A percentile compares a stretch with the other conserved stretches of the same genome.
phyloP scores from a whole-genome alignment of 176 grass and related monocot species.

The Raddia guianensis region DNA sequence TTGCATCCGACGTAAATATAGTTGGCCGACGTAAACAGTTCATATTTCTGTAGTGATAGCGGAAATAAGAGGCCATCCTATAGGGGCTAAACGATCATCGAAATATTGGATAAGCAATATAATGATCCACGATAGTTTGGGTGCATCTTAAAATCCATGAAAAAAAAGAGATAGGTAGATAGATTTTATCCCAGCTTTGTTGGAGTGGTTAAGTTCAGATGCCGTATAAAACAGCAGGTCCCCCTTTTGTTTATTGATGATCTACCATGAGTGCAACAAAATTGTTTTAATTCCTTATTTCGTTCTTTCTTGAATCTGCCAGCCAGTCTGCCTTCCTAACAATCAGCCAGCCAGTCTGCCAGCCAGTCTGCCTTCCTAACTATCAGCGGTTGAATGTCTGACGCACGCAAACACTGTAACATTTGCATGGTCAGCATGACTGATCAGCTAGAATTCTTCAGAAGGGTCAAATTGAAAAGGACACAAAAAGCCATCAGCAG shows the following conservation, averaged over 20 bases:
- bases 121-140: no score
- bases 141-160: no score
- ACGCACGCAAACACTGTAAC: background rate
- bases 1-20: no score
- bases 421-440: background rate
- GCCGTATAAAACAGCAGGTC: background rate
- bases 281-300: background rate
- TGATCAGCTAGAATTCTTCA: background rate
- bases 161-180: background rate
- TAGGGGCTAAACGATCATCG: no score
- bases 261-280: background rate
- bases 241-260: background rate
- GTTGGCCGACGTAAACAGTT: no score
- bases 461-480: background rate
- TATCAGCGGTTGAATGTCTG: background rate
- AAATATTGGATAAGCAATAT: no score
- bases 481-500: background rate
- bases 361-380: background rate
- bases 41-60: no score
- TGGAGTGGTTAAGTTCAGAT: background rate
- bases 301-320: slow-evolving; percentile 1
- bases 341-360: background rate
- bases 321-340: background rate
- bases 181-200: background rate
- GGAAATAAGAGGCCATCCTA: no score